Evolutionary conservation across 108 stramenopile species (phyloP).

Genomic region (Bacterosira constricta): DNA sequence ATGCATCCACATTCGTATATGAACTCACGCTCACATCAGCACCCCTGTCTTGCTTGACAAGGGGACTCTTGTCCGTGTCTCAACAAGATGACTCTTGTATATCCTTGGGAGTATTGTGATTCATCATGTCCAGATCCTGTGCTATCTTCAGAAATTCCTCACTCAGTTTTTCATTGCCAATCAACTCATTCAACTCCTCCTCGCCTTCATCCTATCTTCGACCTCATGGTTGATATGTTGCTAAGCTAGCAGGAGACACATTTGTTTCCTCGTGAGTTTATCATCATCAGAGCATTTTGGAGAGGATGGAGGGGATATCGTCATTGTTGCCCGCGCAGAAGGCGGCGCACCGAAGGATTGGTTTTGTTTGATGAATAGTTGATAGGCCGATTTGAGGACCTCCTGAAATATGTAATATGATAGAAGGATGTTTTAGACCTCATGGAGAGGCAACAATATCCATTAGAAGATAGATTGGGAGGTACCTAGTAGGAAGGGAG

Average conservation of each 20-base stretch:
- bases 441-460: no score
- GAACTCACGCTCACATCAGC: no score
- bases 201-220: slow-evolving; percentile 65
- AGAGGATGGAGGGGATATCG: slow-evolving; percentile 71
- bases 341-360: slow-evolving; percentile 88
- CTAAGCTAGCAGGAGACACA: slow-evolving; percentile 83
- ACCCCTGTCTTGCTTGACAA: no score
- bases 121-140: slow-evolving; percentile 92
- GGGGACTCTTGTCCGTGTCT: no score
- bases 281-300: slow-evolving; percentile 69
- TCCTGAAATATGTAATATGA: no score
- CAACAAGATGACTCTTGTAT: slow-evolving; percentile 98
- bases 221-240: slow-evolving; percentile 85
- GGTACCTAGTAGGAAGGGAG: no score
- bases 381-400: slow-evolving; percentile 88
- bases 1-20: no score
- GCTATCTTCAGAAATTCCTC: slow-evolving; percentile 90
- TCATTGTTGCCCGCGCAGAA: slow-evolving; percentile 78
- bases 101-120: slow-evolving; percentile 97
- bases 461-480: no score
- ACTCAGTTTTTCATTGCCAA: slow-evolving; percentile 91
- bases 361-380: slow-evolving; percentile 83
- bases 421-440: no score
- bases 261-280: slow-evolving; percentile 84
- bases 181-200: slow-evolving; percentile 83